Evolutionary conservation across 768 basidiomycete species (phyloP), one percentile per base, ranked within the genome.

Genomic region (Ramaria sp.): DNA sequence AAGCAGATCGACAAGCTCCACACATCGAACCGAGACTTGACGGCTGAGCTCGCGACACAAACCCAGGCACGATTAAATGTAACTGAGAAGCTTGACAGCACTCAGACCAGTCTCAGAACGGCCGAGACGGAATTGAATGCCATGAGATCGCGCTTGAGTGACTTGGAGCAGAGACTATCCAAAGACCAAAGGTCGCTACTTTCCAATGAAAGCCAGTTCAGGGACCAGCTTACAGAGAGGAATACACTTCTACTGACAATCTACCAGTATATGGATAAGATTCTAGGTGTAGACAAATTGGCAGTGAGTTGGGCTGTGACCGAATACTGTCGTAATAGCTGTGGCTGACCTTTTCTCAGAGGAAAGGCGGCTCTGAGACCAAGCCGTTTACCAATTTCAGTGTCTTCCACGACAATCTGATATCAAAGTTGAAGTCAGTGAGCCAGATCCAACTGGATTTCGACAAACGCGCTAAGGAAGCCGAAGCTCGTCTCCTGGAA

Each of bases 251-350:
- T 97, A 53, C 73, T 96, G 63, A 91, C 91, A 7, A 89, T 96
- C 27, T 96, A 91, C 68, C 92, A 96, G 70, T 93, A 94, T 66
- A 80, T 95, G 77, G 94, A 96, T 63, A 89, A 87, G 74, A 91
- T 96, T 62, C 75, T 94, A 17, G 92, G 92, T 0, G 84, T 90
- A 20, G 89, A 92, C 66, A 90, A 86, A 75, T 86, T 85, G 0
- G 83, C 86, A 39, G 88, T 91, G 62, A 62, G 86, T 74, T 17
- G 31, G n/a, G 17, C 22, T 10, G 13, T 22, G 34, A 13, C 27
- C 22, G 24, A 17, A 54, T 33, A 2, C 27, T 27, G 27, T 5
- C 3, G 27, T 49, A 22, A 19, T 49, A 27, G 27, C 11, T 27
- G 4, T 30, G 6, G 15, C 7, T 30, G 13, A 41, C 11, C 59